Base-by-base conservation (phyloP, 2,329 filamentous ascomycete genomes). In the Xylariales sp. region DNA sequence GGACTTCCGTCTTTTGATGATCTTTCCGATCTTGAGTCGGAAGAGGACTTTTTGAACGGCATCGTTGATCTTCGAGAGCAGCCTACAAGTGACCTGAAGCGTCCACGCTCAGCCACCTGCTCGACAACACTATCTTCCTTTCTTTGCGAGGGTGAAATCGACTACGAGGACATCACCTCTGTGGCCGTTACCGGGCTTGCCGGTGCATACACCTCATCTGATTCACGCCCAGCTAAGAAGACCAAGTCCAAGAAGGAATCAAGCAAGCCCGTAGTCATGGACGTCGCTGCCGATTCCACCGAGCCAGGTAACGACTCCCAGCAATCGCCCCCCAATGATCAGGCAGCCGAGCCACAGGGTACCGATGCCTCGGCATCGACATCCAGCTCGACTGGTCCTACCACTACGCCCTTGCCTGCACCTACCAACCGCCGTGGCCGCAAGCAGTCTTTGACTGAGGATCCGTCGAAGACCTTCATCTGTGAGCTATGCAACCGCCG, bases 391-490 rank as follows among this genome's bases (percentile, higher is more conserved):
- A 63, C 51, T 3, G 33, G 27, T 60, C 65, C 40, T 65, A 70
- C 36, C 65, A 65, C 59, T 67, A 53, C 60, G 44, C 52, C 64
- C 51, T 32, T 67, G 1, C 69, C 75, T 3, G 69, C 73, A 7
- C 84, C 85, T 8, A 79, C 86, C 53, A 95, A 88, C 67, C 90
- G 93, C 51, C 90, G 93, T 45, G 93, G 93, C 46, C 90, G 93
- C 66, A 98, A 98, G 82, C 93, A 98, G 71, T 97, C 93, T 1
- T 69, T 97, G 55, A 97, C 93, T 4, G 93, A 97, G 59, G 93
- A 98, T 58, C 93, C 93, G 1, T 94, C 88, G 58, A 98, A 98
- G 82, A 96, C 90, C 1, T 98, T 97, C 50, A 88, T 95, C 46
- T 98, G 93, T 71, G 89, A 90, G 43, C 78, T 96, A 16, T 98